A percentile compares a stretch with the other conserved stretches of the same genome.
Evolutionary conservation across 345 rosid species (phyloP).

Genomic region (Citrus sp.): DNA sequence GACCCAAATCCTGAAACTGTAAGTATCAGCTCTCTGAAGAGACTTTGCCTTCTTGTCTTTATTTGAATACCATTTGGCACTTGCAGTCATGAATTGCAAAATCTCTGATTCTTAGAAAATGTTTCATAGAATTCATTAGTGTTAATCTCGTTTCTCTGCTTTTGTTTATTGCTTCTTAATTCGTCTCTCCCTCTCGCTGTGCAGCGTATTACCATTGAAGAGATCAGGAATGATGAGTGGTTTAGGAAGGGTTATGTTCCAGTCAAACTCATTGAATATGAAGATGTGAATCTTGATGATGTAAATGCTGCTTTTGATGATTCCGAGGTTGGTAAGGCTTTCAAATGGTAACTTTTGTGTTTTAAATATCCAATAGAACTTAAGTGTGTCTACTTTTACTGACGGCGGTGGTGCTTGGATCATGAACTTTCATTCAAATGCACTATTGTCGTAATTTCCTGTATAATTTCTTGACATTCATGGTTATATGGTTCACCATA

Average conservation of each 20-base stretch:
- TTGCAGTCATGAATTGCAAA: background rate
- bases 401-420: background rate
- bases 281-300: slow-evolving; percentile 93
- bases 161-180: slow-evolving; percentile 11
- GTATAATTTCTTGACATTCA: slow-evolving; percentile 1
- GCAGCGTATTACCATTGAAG: slow-evolving; percentile 84
- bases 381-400: background rate
- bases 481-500: slow-evolving; percentile 24
- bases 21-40: slow-evolving; percentile 26
- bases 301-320: slow-evolving; percentile 87
- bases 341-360: background rate
- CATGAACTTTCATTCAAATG: background rate
- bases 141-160: slow-evolving; percentile 2
- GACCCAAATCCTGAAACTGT: slow-evolving; percentile 92
- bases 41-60: slow-evolving; percentile 2
- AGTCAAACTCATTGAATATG: slow-evolving; percentile 68
- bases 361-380: background rate
- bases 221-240: slow-evolving; percentile 83
- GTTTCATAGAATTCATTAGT: background rate
- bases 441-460: background rate
- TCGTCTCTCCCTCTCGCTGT: background rate
- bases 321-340: slow-evolving; percentile 62
- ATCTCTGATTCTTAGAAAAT: background rate
- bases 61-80: slow-evolving; percentile 5
- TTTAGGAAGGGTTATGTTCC: slow-evolving; percentile 64